A percentile compares a stretch with the other conserved stretches of the same genome.
Conservation (phyloP, 1,284 basidiomycete genomes). For the Neolentinus lepideus region DNA sequence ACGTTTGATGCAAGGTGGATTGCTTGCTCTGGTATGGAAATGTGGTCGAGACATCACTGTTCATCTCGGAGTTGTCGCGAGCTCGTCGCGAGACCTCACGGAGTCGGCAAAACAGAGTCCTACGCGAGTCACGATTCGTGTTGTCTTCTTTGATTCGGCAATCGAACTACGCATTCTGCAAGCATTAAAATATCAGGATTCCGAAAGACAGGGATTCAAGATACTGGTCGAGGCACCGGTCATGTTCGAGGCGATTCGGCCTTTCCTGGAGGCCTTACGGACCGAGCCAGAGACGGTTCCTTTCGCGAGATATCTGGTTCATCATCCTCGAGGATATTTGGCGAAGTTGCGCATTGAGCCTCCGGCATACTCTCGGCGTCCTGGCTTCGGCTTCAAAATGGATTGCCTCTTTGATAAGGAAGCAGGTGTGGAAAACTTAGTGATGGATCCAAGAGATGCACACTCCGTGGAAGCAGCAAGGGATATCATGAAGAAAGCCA, state of each 20-base stretch:
- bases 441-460: conserved; percentile 18
- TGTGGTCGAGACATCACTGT: conserved; percentile 22
- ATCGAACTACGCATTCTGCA: conserved; percentile 39
- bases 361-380: conserved; percentile 38
- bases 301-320: conserved; percentile 43
- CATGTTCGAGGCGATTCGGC: conserved; percentile 53
- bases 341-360: conserved; percentile 29
- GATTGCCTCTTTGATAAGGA: conserved; percentile 28
- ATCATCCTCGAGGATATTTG: conserved; percentile 26
- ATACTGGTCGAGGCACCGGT: conserved; percentile 52
- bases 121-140: conserved; percentile 28
- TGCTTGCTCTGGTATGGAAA: conserved; percentile 47
- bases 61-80: conserved; percentile 42
- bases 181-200: conserved; percentile 19
- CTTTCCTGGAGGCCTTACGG: conserved; percentile 50
- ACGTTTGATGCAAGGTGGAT: conserved; percentile 45
- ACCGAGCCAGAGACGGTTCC: conserved; percentile 45
- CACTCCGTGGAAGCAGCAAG: conserved; percentile 33
- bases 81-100: conserved; percentile 29
- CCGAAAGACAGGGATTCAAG: conserved; percentile 9
- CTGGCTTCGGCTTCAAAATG: conserved; percentile 43
- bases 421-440: conserved; percentile 9
- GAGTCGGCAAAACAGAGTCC: conserved; percentile 25
- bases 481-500: conserved; percentile 31
- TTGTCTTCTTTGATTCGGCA: conserved; percentile 46